Percentiles rank a stretch among this genome's conserved stretches.
phyloP scores from a whole-genome alignment of 202 grass and related monocot species.

The Tripidium arundinaceum region DNA sequence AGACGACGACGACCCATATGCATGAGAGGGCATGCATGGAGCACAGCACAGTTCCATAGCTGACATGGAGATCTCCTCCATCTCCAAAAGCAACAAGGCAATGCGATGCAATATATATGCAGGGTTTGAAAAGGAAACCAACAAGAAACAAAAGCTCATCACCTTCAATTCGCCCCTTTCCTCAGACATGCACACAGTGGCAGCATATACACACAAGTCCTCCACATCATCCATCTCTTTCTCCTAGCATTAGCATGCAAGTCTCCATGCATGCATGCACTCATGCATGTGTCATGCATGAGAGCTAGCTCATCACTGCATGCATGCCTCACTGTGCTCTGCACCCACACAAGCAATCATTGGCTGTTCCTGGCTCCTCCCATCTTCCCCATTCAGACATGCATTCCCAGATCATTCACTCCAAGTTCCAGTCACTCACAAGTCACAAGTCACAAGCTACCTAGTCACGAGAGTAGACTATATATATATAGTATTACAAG shows the following conservation, averaged over 20 bases:
- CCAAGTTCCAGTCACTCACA: constrained; percentile 34
- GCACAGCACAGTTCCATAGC: constrained; percentile 28
- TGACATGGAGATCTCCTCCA: constrained; percentile 50
- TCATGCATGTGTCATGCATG: constrained; percentile 36
- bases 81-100: constrained; percentile 27
- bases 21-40: not conserved
- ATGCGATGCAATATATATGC: not conserved
- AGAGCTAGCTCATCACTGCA: too few species aligned
- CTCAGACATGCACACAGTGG: constrained; percentile 32
- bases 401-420: constrained; percentile 37
- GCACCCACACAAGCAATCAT: constrained; percentile 41
- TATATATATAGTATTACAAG: not conserved
- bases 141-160: constrained; percentile 53
- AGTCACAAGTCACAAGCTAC: not conserved
- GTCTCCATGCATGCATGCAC: not conserved
- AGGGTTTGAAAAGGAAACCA: constrained; percentile 39
- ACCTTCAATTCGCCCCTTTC: constrained; percentile 34
- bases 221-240: not conserved
- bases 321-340: constrained; percentile 37
- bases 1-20: constrained; percentile 6
- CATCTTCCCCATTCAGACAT: constrained; percentile 22
- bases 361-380: constrained; percentile 23
- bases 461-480: not conserved
- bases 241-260: not conserved
- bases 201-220: constrained; percentile 23